phyloP scores from a whole-genome alignment of 2,329 filamentous ascomycete species.

The Onygenales sp. region DNA sequence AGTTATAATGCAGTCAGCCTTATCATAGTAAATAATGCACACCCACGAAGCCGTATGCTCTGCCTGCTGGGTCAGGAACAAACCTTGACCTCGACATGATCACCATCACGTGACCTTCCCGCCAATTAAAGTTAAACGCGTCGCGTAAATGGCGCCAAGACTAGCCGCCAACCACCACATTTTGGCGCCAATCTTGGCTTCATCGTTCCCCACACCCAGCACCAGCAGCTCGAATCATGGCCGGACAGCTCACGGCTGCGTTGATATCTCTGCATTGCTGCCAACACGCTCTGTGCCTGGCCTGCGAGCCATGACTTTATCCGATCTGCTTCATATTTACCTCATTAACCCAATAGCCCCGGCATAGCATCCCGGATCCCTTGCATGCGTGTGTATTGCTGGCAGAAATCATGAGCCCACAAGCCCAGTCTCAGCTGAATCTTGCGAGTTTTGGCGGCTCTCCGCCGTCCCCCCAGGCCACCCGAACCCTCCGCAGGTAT shows the following conservation, averaged over 20 bases:
- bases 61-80: no score
- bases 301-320: background rate
- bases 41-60: no score
- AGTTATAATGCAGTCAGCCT: no score
- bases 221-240: background rate
- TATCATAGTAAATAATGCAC: no score
- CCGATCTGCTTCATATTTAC: background rate
- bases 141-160: slow-evolving; percentile 1
- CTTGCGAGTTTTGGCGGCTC: slow-evolving; percentile 19
- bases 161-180: background rate
- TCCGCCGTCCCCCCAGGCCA: slow-evolving; percentile 52
- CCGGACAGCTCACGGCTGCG: background rate
- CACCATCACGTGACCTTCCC: background rate
- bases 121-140: background rate
- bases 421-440: slow-evolving; percentile 14
- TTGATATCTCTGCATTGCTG: background rate
- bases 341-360: slow-evolving; percentile 14
- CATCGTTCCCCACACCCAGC: background rate
- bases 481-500: slow-evolving; percentile 60
- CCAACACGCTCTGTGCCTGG: background rate
- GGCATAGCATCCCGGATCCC: slow-evolving; percentile 9
- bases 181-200: background rate
- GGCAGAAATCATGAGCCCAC: slow-evolving; percentile 14
- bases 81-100: no score
- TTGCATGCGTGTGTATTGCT: background rate